Evolutionary conservation across 495 filamentous ascomycete genomes (phyloP).

Genomic region (Articulospora tetracladia): DNA sequence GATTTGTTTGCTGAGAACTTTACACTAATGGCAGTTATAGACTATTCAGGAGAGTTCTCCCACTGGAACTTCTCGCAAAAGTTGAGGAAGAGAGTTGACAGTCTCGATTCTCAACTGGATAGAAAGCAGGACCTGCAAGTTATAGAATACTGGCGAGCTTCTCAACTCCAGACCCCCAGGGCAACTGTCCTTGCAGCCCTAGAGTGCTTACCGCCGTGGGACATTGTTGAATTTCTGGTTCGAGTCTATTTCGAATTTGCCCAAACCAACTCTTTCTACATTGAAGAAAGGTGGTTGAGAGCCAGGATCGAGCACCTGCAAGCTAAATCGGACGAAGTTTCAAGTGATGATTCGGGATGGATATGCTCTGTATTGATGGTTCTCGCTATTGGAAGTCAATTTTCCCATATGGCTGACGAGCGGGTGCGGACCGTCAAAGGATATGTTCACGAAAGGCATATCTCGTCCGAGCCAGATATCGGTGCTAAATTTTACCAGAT

Average conservation of each 20-base stretch:
- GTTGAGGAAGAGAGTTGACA: background rate
- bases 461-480: conserved; percentile 47
- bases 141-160: conserved; percentile 40
- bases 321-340: conserved; percentile 36
- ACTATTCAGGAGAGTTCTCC: background rate
- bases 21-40: background rate
- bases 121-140: conserved; percentile 23
- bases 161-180: conserved; percentile 43
- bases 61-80: background rate
- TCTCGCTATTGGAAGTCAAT: conserved; percentile 50
- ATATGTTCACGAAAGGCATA: conserved; percentile 11
- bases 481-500: conserved; percentile 50
- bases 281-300: conserved; percentile 45
- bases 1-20: background rate
- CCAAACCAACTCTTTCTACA: conserved; percentile 49
- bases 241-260: conserved; percentile 52
- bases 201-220: conserved; percentile 45
- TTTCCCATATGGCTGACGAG: conserved; percentile 46
- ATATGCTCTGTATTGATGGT: conserved; percentile 48
- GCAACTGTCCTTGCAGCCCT: conserved; percentile 35
- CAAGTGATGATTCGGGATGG: conserved; percentile 41
- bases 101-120: background rate
- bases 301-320: conserved; percentile 44
- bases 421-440: background rate
- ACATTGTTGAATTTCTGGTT: conserved; percentile 47